Evolutionary conservation across 176 grass and related monocot species (phyloP).

Genomic region (Oryza australiensis): DNA sequence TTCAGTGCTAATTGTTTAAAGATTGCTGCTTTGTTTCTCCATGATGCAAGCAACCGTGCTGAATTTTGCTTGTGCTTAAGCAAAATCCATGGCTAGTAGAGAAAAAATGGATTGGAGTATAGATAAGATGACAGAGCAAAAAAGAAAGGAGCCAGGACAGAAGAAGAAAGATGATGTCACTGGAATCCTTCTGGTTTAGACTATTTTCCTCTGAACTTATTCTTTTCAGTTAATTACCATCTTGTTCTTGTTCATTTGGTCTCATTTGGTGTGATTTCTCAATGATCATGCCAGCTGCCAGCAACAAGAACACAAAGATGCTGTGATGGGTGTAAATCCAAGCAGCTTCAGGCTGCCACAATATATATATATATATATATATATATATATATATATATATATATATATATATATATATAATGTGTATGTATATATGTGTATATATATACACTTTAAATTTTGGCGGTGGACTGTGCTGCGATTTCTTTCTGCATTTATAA

Average conservation of each 20-base stretch:
- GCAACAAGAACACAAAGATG: conserved; percentile 37
- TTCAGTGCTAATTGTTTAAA: conserved; percentile 51
- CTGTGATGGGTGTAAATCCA: conserved; percentile 33
- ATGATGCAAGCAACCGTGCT: conserved; percentile 46
- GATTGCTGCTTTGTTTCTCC: conserved; percentile 38
- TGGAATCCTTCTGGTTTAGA: conserved; percentile 43
- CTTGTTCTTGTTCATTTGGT: conserved; percentile 40
- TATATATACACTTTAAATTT: conserved; percentile 18
- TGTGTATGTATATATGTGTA: no score
- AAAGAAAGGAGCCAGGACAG: conserved; percentile 34
- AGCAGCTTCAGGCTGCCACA: conserved; percentile 19
- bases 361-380: neutral
- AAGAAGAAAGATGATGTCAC: conserved; percentile 51
- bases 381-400: neutral
- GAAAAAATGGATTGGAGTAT: conserved; percentile 30
- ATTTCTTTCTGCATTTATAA: conserved; percentile 17
- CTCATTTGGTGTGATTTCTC: conserved; percentile 18
- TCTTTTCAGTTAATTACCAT: conserved; percentile 28
- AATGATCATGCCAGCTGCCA: conserved; percentile 15
- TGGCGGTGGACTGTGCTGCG: conserved; percentile 25
- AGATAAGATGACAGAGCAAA: conserved; percentile 50
- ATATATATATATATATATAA: neutral
- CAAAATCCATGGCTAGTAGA: conserved; percentile 33
- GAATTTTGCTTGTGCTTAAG: conserved; percentile 27
- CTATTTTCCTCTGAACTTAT: conserved; percentile 25